Evolutionary conservation across 2,329 filamentous ascomycete species (phyloP).

Genomic region (Lasiodiplodia gonubiensis): DNA sequence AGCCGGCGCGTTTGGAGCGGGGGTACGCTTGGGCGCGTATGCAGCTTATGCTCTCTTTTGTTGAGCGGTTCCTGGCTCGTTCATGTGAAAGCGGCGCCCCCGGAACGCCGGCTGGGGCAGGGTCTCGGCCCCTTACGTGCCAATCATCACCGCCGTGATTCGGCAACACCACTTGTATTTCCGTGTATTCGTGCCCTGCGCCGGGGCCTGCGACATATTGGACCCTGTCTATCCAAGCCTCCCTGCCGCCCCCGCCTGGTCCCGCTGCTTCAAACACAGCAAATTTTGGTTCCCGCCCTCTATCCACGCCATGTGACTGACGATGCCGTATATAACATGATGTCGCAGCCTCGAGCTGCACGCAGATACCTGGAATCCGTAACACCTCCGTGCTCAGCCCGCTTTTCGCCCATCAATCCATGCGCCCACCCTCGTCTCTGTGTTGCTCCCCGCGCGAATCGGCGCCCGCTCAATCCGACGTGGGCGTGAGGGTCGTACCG

Average conservation of each 20-base stretch:
- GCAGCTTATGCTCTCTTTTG: conserved; percentile 27
- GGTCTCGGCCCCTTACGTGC: conserved; percentile 3
- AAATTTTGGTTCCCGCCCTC: conserved; percentile 20
- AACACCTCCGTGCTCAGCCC: not conserved
- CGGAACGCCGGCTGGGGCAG: conserved; percentile 17
- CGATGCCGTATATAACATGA: conserved; percentile 7
- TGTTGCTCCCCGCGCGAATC: not conserved
- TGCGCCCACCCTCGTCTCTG: not conserved
- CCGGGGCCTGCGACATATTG: conserved; percentile 18
- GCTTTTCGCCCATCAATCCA: not conserved
- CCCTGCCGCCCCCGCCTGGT: not conserved
- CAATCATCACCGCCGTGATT: conserved; percentile 19
- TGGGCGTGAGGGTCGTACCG: conserved; percentile 47
- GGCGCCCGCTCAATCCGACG: conserved; percentile 31
- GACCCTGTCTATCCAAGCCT: conserved; percentile 5
- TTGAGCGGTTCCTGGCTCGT: conserved; percentile 20
- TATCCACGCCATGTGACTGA: conserved; percentile 5
- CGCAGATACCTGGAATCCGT: conserved; percentile 3
- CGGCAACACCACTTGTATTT: conserved; percentile 12
- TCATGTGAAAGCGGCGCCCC: conserved; percentile 23
- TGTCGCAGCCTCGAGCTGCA: not conserved
- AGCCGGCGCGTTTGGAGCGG: conserved; percentile 7
- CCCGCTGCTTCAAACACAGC: conserved; percentile 16
- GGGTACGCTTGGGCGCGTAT: conserved; percentile 21
- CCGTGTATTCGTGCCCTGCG: conserved; percentile 18